phyloP scores from a whole-genome alignment of 352 stramenopile genomes.

The Phytopythium helicoides region DNA sequence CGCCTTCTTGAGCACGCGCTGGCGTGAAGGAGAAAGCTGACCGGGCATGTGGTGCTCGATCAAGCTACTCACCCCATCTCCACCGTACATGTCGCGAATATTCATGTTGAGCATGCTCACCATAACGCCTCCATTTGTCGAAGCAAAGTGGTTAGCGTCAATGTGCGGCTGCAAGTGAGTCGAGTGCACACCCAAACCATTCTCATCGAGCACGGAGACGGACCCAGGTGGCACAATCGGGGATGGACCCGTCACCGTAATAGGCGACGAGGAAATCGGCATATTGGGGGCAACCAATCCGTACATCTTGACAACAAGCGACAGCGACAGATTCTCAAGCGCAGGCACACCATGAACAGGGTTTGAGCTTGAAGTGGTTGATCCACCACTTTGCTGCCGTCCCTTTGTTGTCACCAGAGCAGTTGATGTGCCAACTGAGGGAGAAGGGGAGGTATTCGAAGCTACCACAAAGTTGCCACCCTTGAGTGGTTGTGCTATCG shows the following conservation, averaged over 20 bases:
- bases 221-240: slow-evolving; percentile 27
- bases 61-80: slow-evolving; percentile 54
- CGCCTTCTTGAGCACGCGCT: slow-evolving; percentile 59
- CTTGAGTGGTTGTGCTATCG: slow-evolving; percentile 47
- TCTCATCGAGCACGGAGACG: slow-evolving; percentile 24
- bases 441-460: slow-evolving; percentile 13
- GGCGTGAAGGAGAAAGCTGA: slow-evolving; percentile 55
- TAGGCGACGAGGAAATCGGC: slow-evolving; percentile 42
- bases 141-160: slow-evolving; percentile 62
- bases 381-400: not conserved
- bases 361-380: not conserved
- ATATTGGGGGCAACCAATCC: slow-evolving; percentile 71
- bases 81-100: slow-evolving; percentile 75
- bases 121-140: slow-evolving; percentile 55
- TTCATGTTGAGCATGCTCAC: slow-evolving; percentile 82
- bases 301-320: slow-evolving; percentile 83
- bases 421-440: slow-evolving; percentile 27
- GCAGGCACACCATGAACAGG: slow-evolving; percentile 21
- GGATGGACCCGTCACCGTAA: slow-evolving; percentile 33
- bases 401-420: slow-evolving; percentile 34
- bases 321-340: slow-evolving; percentile 73
- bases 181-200: slow-evolving; percentile 19
- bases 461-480: slow-evolving; percentile 37
- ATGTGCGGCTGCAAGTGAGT: slow-evolving; percentile 26
- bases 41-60: slow-evolving; percentile 46